A percentile compares a stretch with the other conserved stretches of the same genome.
Evolutionary conservation across 768 basidiomycete species (phyloP).

Genomic region (Peribolospora baueri): DNA sequence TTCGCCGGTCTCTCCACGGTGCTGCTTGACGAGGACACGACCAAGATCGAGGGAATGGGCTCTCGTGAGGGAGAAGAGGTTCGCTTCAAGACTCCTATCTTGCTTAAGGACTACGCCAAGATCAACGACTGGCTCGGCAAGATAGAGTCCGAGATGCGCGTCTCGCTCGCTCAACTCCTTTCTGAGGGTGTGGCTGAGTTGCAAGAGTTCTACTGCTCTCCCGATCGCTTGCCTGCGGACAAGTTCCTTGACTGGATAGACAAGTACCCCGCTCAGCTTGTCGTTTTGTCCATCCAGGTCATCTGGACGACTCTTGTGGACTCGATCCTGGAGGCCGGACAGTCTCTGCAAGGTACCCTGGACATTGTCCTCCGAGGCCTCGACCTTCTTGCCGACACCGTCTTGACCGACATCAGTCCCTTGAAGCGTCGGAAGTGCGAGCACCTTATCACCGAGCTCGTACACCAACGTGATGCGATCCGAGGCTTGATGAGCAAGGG

Average conservation of each 20-base stretch:
- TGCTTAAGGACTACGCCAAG: constrained; percentile 78
- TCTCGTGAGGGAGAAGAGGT: constrained; percentile 93
- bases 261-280: constrained; percentile 81
- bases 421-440: constrained; percentile 96
- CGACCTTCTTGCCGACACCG: constrained; percentile 88
- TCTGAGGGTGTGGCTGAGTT: constrained; percentile 58
- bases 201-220: constrained; percentile 49
- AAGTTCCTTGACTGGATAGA: constrained; percentile 75
- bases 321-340: constrained; percentile 31
- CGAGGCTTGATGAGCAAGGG: constrained; percentile 47
- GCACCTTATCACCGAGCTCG: constrained; percentile 92
- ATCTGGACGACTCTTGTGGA: constrained; percentile 82
- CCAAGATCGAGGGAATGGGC: constrained; percentile 75
- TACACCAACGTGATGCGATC: constrained; percentile 88
- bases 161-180: constrained; percentile 61
- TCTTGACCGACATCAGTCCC: constrained; percentile 62
- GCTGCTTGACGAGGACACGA: constrained; percentile 59
- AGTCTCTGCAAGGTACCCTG: constrained; percentile 39
- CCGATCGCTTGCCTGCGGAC: constrained; percentile 33
- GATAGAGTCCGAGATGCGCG: constrained; percentile 75
- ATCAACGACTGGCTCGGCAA: constrained; percentile 97
- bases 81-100: constrained; percentile 51
- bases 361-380: constrained; percentile 55
- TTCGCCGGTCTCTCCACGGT: constrained; percentile 91
- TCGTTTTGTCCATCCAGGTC: constrained; percentile 82